Conservation (phyloP, 805 yeast species). For the Pichia membranifaciens region DNA sequence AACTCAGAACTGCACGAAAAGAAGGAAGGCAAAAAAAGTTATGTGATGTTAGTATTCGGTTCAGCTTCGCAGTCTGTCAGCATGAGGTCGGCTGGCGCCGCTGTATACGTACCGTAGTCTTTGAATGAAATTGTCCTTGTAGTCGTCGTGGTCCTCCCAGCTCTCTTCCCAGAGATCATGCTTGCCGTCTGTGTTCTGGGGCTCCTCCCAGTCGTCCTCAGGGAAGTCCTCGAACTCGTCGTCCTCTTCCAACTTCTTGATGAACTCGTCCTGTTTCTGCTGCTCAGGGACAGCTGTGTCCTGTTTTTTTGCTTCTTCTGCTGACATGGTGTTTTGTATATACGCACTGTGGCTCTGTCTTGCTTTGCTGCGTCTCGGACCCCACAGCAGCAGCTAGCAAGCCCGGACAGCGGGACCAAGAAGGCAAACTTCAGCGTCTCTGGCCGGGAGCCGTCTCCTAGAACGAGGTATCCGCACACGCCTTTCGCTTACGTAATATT, state of each 20-base stretch:
- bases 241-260: conserved; percentile 85
- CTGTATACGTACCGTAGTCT: conserved; percentile 49
- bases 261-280: conserved; percentile 20
- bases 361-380: too few relatives aligned
- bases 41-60: not conserved
- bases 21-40: too few relatives aligned
- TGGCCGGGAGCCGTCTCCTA: too few relatives aligned
- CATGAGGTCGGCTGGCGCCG: not conserved
- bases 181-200: conserved; percentile 42
- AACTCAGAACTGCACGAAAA: conserved; percentile 17
- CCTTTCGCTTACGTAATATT: too few relatives aligned
- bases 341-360: too few relatives aligned
- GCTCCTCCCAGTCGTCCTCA: conserved; percentile 74
- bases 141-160: conserved; percentile 95
- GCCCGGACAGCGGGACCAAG: too few relatives aligned
- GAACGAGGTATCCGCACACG: too few relatives aligned
- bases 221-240: conserved; percentile 98
- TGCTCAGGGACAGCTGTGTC: conserved; percentile 1
- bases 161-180: conserved; percentile 88
- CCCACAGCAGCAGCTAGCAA: too few relatives aligned
- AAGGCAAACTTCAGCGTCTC: too few relatives aligned
- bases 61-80: not conserved
- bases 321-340: not conserved
- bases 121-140: conserved; percentile 72
- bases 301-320: not conserved